Conservation (phyloP, 352 stramenopile genomes). For the Phytophthora pinifolia region DNA sequence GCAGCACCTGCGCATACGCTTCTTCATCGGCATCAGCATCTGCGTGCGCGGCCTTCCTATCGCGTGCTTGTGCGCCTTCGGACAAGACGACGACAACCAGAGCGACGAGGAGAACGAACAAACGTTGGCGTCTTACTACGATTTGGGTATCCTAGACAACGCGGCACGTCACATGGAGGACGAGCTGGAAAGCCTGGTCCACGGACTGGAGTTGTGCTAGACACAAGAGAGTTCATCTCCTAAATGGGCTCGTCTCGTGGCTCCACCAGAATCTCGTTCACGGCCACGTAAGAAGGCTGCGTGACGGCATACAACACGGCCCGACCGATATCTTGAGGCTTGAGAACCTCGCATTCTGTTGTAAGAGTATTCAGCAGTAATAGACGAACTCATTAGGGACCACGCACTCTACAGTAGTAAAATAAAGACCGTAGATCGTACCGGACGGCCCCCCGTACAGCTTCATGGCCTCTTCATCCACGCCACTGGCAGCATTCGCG, state of each 20-base stretch:
- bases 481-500: constrained; percentile 62
- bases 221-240: neutral
- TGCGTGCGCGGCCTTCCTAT: constrained; percentile 53
- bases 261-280: constrained; percentile 92
- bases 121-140: constrained; percentile 34
- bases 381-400: constrained; percentile 21
- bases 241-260: constrained; percentile 86
- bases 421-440: constrained; percentile 9
- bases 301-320: constrained; percentile 89
- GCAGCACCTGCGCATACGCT: constrained; percentile 48
- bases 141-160: constrained; percentile 41
- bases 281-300: constrained; percentile 82
- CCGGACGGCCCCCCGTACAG: constrained; percentile 55
- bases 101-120: constrained; percentile 19
- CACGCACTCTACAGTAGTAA: no score
- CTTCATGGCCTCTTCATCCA: constrained; percentile 84
- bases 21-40: constrained; percentile 55
- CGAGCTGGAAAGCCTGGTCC: constrained; percentile 47
- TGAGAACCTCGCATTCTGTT: constrained; percentile 75
- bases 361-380: constrained; percentile 21
- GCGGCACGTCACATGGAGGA: constrained; percentile 43
- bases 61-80: constrained; percentile 58
- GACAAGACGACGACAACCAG: constrained; percentile 33
- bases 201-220: constrained; percentile 41
- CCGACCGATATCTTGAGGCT: constrained; percentile 82